Evolutionary conservation across 495 filamentous ascomycete species (phyloP).

Genomic region (Trichoderma virens): DNA sequence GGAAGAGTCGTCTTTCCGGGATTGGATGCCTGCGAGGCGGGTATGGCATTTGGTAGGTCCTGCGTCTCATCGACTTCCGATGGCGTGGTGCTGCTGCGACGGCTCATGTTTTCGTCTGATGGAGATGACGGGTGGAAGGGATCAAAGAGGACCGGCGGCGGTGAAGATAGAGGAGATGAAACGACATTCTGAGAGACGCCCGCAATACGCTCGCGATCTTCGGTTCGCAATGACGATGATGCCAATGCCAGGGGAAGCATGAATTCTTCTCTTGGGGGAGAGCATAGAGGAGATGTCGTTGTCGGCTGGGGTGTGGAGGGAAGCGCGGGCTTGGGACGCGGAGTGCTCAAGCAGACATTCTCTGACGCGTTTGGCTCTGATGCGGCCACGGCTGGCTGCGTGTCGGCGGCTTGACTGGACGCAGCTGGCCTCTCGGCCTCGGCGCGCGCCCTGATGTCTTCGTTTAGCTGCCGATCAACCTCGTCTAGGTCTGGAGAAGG

Average conservation of each 20-base stretch:
- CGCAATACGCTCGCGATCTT: neutral
- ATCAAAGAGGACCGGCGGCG: slow-evolving; percentile 35
- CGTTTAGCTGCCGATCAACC: neutral
- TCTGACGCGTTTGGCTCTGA: neutral
- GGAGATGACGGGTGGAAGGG: slow-evolving; percentile 28
- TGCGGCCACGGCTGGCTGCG: neutral
- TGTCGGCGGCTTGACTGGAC: neutral
- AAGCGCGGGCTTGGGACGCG: neutral
- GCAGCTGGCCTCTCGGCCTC: neutral
- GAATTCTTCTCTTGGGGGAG: neutral
- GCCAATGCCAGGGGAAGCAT: neutral
- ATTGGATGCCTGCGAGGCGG: slow-evolving; percentile 36
- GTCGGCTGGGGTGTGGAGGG: neutral
- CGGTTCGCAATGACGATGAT: neutral
- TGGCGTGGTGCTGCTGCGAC: slow-evolving; percentile 20
- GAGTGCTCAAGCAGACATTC: neutral
- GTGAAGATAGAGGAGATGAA: slow-evolving; percentile 16
- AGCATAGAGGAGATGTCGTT: neutral
- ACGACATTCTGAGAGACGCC: neutral
- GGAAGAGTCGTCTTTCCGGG: slow-evolving; percentile 29
- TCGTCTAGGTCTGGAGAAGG: neutral
- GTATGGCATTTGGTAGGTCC: slow-evolving; percentile 7
- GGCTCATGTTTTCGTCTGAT: slow-evolving; percentile 11
- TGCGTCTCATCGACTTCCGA: slow-evolving; percentile 29
- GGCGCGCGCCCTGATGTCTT: neutral